Conservation (phyloP, 345 rosid species). For the Eucalyptus lansdowneana region DNA sequence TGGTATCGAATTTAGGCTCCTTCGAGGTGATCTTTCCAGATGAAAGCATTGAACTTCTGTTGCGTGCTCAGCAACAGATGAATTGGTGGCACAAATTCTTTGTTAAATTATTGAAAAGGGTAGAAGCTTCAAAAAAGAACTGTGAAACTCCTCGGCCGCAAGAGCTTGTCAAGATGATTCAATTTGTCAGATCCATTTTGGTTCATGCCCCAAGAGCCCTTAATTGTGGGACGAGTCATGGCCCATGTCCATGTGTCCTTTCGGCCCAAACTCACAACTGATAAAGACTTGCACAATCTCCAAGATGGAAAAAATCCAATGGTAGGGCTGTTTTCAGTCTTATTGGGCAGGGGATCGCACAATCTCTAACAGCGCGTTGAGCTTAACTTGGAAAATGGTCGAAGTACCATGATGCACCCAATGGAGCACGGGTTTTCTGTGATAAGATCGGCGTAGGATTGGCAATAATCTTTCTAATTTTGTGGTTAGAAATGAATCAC, state of each 20-base stretch:
- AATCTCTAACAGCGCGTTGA: not conserved
- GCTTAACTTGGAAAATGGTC: not conserved
- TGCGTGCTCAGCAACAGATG: not conserved
- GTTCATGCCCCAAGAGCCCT: not conserved
- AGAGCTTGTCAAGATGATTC: not conserved
- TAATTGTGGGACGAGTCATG: not conserved
- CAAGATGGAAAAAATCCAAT: not conserved
- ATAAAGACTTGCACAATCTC: not conserved
- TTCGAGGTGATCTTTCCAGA: not conserved
- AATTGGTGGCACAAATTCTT: not conserved
- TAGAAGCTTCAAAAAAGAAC: not conserved
- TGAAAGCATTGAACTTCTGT: not conserved
- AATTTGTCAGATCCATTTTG: not conserved
- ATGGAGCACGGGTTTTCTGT: not conserved
- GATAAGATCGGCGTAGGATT: not conserved
- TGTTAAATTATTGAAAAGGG: not conserved
- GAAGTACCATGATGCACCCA: not conserved
- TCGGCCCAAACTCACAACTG: not conserved
- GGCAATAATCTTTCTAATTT: not conserved
- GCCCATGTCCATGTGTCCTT: not conserved
- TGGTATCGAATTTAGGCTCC: too few species aligned
- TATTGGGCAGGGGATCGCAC: not conserved
- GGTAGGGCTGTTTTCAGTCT: not conserved
- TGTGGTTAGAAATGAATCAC: not conserved
- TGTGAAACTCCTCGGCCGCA: not conserved